These are phyloP conservation scores for Saraca asoca DNA, from an alignment of 331 rosid genomes.

Conservation along the genomic window DNA sequence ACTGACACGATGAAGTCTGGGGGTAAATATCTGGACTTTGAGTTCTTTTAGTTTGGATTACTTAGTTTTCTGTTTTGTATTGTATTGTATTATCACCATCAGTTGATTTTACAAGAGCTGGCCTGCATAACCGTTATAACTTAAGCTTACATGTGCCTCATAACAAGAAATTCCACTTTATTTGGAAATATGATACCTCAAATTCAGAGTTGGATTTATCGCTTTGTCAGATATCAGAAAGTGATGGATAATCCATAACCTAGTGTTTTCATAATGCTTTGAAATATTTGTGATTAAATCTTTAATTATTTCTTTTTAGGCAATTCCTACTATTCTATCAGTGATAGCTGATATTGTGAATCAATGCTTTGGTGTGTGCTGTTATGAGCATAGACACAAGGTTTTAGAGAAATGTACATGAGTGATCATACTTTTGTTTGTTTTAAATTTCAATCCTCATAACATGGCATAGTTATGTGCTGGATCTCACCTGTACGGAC, in stretches of 20 bases:
- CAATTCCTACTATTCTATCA: no score
- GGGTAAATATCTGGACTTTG: slow-evolving; percentile 97
- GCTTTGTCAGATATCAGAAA: slow-evolving; percentile 27
- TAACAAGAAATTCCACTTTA: slow-evolving; percentile 42
- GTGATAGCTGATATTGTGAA: no score
- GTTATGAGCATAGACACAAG: no score
- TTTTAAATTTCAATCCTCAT: no score
- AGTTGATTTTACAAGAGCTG: slow-evolving; percentile 39
- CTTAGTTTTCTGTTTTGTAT: slow-evolving; percentile 36
- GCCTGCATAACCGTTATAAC: slow-evolving; percentile 44
- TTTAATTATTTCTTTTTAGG: slow-evolving; percentile 17
- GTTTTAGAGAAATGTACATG: no score
- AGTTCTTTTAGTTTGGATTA: slow-evolving; percentile 79
- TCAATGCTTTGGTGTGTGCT: no score
- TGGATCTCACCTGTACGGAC: no score
- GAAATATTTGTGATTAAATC: slow-evolving; percentile 15
- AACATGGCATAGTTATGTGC: no score
- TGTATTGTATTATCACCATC: slow-evolving; percentile 37
- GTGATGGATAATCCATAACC: slow-evolving; percentile 39
- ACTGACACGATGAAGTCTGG: slow-evolving; percentile 84
- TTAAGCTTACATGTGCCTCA: slow-evolving; percentile 34
- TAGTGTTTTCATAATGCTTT: slow-evolving; percentile 36
- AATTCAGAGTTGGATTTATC: slow-evolving; percentile 36
- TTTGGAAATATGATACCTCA: slow-evolving; percentile 45
- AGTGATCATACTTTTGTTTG: no score